Evolutionary conservation across 2,329 filamentous ascomycete species (phyloP), one percentile per base, ranked within the genome.

Genomic region (Harringtonia aguacate): DNA sequence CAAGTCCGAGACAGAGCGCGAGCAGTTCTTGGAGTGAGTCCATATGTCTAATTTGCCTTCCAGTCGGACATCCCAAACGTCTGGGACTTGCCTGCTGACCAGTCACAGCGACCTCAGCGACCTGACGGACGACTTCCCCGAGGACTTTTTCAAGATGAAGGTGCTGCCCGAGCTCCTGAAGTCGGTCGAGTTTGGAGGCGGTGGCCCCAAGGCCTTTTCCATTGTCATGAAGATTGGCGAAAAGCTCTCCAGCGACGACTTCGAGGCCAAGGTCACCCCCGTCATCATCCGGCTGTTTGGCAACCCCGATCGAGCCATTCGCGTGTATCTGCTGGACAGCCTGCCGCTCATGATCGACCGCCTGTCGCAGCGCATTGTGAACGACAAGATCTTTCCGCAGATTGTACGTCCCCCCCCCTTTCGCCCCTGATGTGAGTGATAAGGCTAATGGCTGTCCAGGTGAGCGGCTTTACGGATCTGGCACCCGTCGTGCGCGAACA

Each of bases 131-230:
- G 89, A 98, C 61, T 95, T 97, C 49, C 92, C 92, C 0, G 90
- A 95, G 58, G 92, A 97, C 47, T 98, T 95, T 61, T 95, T 97
- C 71, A 94, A 94, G 59, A 85, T 94, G 74, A 98, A 97, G 58
- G 80, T 98, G 4, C 71, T 98, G 9, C 92, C 92, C 0, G 92
- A 98, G 58, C 69, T 98, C 27, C 73, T 98, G n/a, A 98, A 97
- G 59, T 95, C 89, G 0, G 88, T 97, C n/a, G 92, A 98, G 57
- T 98, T 95, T 61, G 92, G 92, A 8, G 92, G 90, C 12, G 92
- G 92, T 24, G 92, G 92, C 0, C 86, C 90, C 0, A 94, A 94
- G 57, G 89, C 94, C 1, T 85, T 98, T 47, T 68, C 73, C 1
- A 80, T 94, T 2, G 86, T 95, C 34, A 79, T 97, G 69, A 94